Base-by-base conservation (phyloP, 1,139 yeast species). In the Eremothecium sinecaudum region DNA sequence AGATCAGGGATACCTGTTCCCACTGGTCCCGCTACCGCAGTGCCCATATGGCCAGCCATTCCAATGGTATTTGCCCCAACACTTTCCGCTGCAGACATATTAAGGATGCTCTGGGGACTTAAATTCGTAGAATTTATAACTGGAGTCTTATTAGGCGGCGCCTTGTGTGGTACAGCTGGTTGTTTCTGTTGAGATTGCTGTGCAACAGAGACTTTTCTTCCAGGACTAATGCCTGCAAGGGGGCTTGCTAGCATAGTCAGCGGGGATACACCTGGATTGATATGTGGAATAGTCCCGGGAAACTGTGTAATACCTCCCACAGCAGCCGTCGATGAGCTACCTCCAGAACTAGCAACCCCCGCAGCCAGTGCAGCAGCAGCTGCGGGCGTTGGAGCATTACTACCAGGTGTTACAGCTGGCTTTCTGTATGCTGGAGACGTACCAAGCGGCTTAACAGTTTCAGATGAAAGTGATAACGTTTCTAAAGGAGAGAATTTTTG, bases 1-100 rank as follows among this genome's bases (percentile, higher is more conserved):
- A 58, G 34, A 46, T 66, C 35, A n/a, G 40, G 55, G 11, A 64
- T 63, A n/a, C 58, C 56, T 7, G 40, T 55, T n/a, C 63, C 63
- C 0, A 48, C 58, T 29, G 23, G n/a, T 24, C 32, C 18, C 16
- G n/a, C 13, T n/a, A 12, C 17, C 16, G n/a, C 13, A n/a, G 13
- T 13, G 24, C 19, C 14, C 13, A 12, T 18, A 31, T 4, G 18
- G 23, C 24, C 20, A 35, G 9, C 24, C 31, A 30, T 31, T 28
- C 7, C 18, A 25, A 19, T 33, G 24, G 13, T 31, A 31, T 21
- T 32, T 31, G 10, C 22, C 19, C 31, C 39, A 15, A 30, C 37
- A 24, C 40, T 40, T 5, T 37, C 38, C 7, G 42, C 39, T 35
- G 47, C 34, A 29, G 44, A 48, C 58, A 52, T 53, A 37, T 38